These are phyloP conservation scores for Linum lewisii DNA, from an alignment of 345 rosid genomes.

Conservation along the genomic window DNA sequence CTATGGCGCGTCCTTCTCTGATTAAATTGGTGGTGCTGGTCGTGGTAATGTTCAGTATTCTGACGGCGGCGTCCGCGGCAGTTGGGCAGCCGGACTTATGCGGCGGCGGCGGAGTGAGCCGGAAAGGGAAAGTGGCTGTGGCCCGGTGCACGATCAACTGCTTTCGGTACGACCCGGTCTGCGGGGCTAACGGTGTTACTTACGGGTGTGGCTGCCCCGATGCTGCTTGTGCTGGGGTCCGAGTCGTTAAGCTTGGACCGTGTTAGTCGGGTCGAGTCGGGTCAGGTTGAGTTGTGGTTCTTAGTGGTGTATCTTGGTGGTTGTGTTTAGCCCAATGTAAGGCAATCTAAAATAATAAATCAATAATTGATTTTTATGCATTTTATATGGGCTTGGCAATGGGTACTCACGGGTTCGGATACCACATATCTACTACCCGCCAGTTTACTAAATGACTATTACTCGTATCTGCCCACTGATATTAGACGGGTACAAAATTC, in stretches of 20 bases:
- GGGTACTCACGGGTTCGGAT: no score
- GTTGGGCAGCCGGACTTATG: neutral
- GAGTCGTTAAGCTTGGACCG: slow-evolving; percentile 10
- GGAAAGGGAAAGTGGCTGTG: no score
- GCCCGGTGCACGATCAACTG: slow-evolving; percentile 11
- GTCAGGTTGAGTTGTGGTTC: no score
- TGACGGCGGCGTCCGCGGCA: neutral
- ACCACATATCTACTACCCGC: no score
- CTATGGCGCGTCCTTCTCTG: neutral
- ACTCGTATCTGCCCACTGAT: no score
- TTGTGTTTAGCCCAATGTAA: no score
- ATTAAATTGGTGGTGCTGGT: neutral
- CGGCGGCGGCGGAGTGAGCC: neutral
- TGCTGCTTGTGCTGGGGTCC: slow-evolving; percentile 19
- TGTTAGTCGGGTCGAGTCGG: slow-evolving; percentile 3
- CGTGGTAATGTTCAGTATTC: neutral
- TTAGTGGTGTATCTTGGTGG: no score
- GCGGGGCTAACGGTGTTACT: slow-evolving; percentile 20
- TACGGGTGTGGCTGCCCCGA: slow-evolving; percentile 23
- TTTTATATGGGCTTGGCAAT: no score
- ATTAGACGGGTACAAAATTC: no score
- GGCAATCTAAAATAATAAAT: no score
- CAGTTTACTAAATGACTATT: no score
- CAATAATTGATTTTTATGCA: no score
- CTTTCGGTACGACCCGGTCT: slow-evolving; percentile 16